Evolutionary conservation across 306 rosid genomes (phyloP).

Genomic region (Malus sieversii): DNA sequence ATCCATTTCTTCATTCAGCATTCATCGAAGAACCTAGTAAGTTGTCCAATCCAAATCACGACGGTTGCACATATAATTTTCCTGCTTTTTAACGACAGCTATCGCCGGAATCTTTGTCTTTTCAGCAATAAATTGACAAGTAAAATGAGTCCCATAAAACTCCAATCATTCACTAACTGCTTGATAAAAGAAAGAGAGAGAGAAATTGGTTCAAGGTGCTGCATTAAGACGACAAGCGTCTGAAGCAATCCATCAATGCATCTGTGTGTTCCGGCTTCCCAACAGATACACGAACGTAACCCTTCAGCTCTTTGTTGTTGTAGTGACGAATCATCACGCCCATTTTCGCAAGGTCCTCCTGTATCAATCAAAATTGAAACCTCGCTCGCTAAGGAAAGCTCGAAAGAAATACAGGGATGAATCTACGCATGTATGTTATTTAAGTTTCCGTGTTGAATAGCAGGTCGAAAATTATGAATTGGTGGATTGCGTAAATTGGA

Average conservation of each 20-base stretch:
- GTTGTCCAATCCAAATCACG: too few species aligned
- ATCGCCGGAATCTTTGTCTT: too few species aligned
- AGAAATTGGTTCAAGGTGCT: neutral
- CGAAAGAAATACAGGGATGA: neutral
- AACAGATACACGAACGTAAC: slow-evolving; percentile 82
- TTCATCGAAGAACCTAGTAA: too few species aligned
- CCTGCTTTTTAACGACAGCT: too few species aligned
- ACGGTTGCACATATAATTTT: too few species aligned
- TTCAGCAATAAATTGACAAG: too few species aligned
- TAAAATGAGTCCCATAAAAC: too few species aligned
- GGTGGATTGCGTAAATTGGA: neutral
- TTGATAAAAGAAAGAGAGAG: too few species aligned
- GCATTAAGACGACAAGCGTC: slow-evolving; percentile 25
- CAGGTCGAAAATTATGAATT: neutral
- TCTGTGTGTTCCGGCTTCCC: slow-evolving; percentile 96
- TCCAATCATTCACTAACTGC: too few species aligned
- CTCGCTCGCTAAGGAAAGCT: neutral
- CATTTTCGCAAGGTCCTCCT: slow-evolving; percentile 92
- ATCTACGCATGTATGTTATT: neutral
- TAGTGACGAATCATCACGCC: slow-evolving; percentile 99
- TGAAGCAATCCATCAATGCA: slow-evolving; percentile 57
- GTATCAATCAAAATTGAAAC: neutral
- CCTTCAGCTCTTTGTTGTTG: slow-evolving; percentile 75
- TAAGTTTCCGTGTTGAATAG: neutral
- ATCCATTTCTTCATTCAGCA: too few species aligned